Percentiles rank a stretch among this genome's conserved stretches.
These are phyloP conservation scores for Marasmius oreades DNA, from an alignment of 1,284 basidiomycete species.

Conservation along the genomic window DNA sequence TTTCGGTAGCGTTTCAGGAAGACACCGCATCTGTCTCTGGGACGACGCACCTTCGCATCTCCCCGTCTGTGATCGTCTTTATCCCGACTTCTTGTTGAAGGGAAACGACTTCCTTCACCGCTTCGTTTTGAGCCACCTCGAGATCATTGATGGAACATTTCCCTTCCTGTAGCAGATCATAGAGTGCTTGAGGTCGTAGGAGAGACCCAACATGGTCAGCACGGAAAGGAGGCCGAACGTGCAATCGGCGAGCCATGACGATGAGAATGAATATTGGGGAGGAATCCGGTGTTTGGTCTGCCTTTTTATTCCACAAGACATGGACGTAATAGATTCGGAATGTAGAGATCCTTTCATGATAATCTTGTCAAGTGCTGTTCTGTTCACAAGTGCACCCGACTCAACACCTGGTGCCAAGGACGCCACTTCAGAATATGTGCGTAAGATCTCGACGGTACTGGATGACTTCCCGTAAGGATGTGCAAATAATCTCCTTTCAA, in stretches of 20 bases:
- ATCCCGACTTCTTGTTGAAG: constrained; percentile 51
- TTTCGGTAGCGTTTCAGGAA: constrained; percentile 20
- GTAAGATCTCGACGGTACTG: no score
- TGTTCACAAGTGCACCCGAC: no score
- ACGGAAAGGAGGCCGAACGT: constrained; percentile 41
- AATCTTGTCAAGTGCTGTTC: no score
- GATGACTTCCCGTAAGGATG: no score
- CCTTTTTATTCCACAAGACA: constrained; percentile 10
- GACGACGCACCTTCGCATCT: constrained; percentile 39
- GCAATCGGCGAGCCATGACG: constrained; percentile 19
- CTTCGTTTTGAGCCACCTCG: constrained; percentile 46
- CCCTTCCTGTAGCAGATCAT: constrained; percentile 41
- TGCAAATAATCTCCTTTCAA: no score
- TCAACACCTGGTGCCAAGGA: no score
- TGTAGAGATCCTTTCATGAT: no score
- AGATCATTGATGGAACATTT: constrained; percentile 40
- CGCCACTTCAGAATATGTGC: no score
- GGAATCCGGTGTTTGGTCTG: neutral
- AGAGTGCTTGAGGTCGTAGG: constrained; percentile 50
- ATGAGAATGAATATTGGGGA: neutral
- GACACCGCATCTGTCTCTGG: neutral
- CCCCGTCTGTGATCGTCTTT: constrained; percentile 59
- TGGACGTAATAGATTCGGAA: no score
- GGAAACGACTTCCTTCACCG: constrained; percentile 47
- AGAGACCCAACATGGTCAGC: constrained; percentile 61